phyloP scores from a whole-genome alignment of 2,329 filamentous ascomycete genomes.

The Pezizomycotina sp. region DNA sequence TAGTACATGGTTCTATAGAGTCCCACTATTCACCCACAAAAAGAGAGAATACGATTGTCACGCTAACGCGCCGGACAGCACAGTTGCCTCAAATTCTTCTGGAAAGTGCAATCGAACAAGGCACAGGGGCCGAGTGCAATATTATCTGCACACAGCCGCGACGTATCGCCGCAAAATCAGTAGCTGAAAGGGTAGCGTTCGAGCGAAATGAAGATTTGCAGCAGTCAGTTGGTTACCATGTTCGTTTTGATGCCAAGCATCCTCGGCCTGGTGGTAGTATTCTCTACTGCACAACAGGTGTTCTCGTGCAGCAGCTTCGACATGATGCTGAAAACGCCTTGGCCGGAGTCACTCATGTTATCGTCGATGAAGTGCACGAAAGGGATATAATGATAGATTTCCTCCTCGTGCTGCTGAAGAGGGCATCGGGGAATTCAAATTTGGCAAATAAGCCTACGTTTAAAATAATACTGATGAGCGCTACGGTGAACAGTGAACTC shows the following conservation, averaged over 20 bases:
- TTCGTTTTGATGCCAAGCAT: constrained; percentile 31
- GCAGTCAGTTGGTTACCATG: constrained; percentile 33
- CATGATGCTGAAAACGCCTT: constrained; percentile 29
- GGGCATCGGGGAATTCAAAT: constrained; percentile 29
- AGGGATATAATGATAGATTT: constrained; percentile 34
- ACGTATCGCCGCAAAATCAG: constrained; percentile 34
- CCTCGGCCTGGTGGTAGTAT: constrained; percentile 30
- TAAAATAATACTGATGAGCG: constrained; percentile 36
- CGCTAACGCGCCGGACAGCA: no score
- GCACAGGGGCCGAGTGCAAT: constrained; percentile 32
- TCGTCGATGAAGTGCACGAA: constrained; percentile 39
- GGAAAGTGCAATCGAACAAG: constrained; percentile 32
- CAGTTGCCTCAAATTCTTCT: constrained; percentile 40
- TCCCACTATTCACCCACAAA: neutral
- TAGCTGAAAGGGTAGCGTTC: constrained; percentile 33
- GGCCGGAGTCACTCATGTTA: constrained; percentile 33
- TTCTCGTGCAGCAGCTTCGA: constrained; percentile 34
- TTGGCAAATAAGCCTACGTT: constrained; percentile 28
- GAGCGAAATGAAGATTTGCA: constrained; percentile 33
- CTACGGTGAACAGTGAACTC: constrained; percentile 33
- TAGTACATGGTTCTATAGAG: constrained; percentile 7
- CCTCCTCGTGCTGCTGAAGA: constrained; percentile 34
- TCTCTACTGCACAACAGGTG: constrained; percentile 37
- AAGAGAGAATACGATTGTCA: neutral
- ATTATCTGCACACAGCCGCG: constrained; percentile 37